Conservation (phyloP, 768 basidiomycete genomes). For the Suillus decipiens region DNA sequence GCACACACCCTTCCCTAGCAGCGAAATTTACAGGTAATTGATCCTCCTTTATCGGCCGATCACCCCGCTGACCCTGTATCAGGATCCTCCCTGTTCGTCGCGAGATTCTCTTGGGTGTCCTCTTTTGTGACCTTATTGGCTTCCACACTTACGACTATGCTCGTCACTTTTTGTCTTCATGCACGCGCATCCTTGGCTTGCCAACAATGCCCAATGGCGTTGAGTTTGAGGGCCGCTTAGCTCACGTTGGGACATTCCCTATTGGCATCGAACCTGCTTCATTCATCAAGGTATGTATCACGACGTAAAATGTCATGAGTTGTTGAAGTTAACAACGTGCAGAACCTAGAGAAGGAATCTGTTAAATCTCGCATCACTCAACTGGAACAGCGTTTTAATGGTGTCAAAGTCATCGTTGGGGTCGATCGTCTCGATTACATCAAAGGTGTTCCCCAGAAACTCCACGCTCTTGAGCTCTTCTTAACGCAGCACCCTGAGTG, state of each 20-base stretch:
- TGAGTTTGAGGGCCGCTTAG: slow-evolving; percentile 92
- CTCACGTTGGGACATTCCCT: slow-evolving; percentile 98
- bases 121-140: slow-evolving; percentile 96
- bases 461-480: slow-evolving; percentile 96
- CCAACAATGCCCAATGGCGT: slow-evolving; percentile 98
- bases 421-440: slow-evolving; percentile 99
- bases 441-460: slow-evolving; percentile 99
- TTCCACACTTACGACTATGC: slow-evolving; percentile 99
- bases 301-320: neutral
- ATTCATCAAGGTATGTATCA: slow-evolving; percentile 70
- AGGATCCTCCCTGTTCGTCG: slow-evolving; percentile 96
- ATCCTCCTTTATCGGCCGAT: slow-evolving; percentile 13
- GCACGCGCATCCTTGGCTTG: slow-evolving; percentile 92
- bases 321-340: slow-evolving; percentile 13
- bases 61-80: slow-evolving; percentile 11
- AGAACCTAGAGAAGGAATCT: slow-evolving; percentile 78
- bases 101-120: slow-evolving; percentile 94
- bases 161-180: slow-evolving; percentile 97
- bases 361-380: slow-evolving; percentile 81
- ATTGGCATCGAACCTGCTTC: slow-evolving; percentile 96
- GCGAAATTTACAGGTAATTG: slow-evolving; percentile 93
- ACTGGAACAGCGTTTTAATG: slow-evolving; percentile 88
- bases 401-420: slow-evolving; percentile 96
- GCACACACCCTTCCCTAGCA: slow-evolving; percentile 97
- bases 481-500: slow-evolving; percentile 97